Evolutionary conservation across 2,329 filamentous ascomycete species (phyloP), one percentile per base, ranked within the genome.

Genomic region (Diaporthe eres): DNA sequence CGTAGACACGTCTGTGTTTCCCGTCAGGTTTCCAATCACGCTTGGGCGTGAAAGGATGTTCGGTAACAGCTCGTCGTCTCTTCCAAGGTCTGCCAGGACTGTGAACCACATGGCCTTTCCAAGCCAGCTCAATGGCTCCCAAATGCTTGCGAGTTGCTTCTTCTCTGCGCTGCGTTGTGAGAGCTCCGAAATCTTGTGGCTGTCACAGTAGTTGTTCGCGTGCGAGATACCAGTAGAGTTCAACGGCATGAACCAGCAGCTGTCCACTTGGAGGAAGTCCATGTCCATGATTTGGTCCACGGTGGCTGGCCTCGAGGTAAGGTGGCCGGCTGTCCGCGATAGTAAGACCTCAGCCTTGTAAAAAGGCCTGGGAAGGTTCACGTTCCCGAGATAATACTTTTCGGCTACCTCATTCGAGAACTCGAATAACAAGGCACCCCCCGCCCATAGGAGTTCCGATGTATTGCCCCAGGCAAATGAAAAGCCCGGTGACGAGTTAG

Each of bases 211-310:
- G 1, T 51, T 37, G 28, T 34, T 15, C 28, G 10, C 15, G 9
- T 67, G 44, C 25, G 44, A 49, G 28, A 67, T 51, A 2, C 63
- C 63, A 1, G 63, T 51, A 1, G 63, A 67, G 28, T 67, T 67
- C 17, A 67, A 28, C 2, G 25, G 63, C 63, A 67, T 49, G 2
- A 67, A 9, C 63, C 63, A 51, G 63, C 63, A 67, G 28, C 42
- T 28, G 7, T 22, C 12, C 19, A 34, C 42, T 4, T 8, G 9
- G 8, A 67, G 25, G 34, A 67, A 51, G 63, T 67, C 63, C 44
- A 67, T 37, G 13, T 51, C 63, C 63, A 19, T 19, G 28, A 67
- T 28, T 31, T 67, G 42, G 17, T 67, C 61, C 31, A 28, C 12
- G 5, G 61, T 67, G 44, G 42, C 25, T 12, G 61, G 44, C 3